Evolutionary conservation across 148 eudicot species (phyloP).

Genomic region (Mesembryanthemum crystallinum): DNA sequence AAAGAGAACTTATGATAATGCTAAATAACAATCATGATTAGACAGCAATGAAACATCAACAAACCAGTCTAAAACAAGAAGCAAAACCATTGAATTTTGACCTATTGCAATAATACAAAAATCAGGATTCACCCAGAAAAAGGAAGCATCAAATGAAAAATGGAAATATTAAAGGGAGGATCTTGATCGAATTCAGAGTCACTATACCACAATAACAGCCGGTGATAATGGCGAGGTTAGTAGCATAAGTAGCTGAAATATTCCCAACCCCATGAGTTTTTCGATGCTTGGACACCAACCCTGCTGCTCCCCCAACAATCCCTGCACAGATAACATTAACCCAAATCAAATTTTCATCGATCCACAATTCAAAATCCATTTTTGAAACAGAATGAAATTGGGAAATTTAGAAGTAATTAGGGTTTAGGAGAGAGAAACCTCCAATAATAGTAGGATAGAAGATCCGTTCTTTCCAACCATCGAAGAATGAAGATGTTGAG

Average conservation of each 20-base stretch:
- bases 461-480: conserved; percentile 56
- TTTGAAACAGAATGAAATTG: background rate
- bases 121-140: background rate
- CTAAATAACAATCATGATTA: background rate
- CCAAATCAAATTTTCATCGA: background rate
- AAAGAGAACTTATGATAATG: background rate
- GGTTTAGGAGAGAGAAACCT: conserved; percentile 35
- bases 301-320: conserved; percentile 66
- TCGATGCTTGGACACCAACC: conserved; percentile 63
- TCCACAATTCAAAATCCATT: background rate
- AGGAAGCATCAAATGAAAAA: background rate
- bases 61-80: background rate
- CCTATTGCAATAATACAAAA: background rate
- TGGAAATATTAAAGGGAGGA: background rate
- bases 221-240: conserved; percentile 77
- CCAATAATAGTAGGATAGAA: conserved; percentile 67
- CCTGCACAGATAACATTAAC: conserved; percentile 31
- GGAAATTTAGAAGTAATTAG: background rate
- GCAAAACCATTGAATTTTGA: background rate
- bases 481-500: conserved; percentile 39
- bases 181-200: background rate
- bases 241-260: conserved; percentile 75
- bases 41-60: background rate
- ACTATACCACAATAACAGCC: conserved; percentile 81
- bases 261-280: conserved; percentile 63